Percentiles rank a stretch among this genome's conserved stretches.
Conservation (phyloP, 2,329 filamentous ascomycete species). For the Arthrobotrys sphaeroides region DNA sequence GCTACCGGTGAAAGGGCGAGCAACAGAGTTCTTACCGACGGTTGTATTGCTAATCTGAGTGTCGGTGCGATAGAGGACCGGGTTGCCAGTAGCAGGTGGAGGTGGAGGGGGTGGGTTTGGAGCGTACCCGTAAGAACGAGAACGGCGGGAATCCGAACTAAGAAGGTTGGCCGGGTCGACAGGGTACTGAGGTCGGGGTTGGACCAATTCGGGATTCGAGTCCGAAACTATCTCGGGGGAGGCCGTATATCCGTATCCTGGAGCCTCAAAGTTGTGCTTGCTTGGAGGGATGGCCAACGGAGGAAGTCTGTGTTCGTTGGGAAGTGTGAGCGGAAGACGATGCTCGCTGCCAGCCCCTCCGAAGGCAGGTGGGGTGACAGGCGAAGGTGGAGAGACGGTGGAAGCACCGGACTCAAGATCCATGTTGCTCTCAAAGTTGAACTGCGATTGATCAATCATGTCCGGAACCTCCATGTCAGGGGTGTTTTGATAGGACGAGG, state of each 20-base stretch:
- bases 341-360: constrained; percentile 14
- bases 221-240: constrained; percentile 36
- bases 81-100: background rate
- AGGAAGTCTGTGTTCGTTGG: constrained; percentile 36
- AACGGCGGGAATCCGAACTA: constrained; percentile 27
- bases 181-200: constrained; percentile 44
- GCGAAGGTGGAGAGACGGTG: constrained; percentile 48
- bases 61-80: constrained; percentile 34
- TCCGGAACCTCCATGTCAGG: constrained; percentile 26
- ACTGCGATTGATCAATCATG: constrained; percentile 26
- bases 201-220: constrained; percentile 47
- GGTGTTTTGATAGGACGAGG: background rate
- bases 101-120: constrained; percentile 8
- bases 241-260: constrained; percentile 31
- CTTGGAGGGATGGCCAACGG: constrained; percentile 26
- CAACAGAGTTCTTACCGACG: constrained; percentile 26
- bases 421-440: constrained; percentile 48
- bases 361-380: constrained; percentile 51
- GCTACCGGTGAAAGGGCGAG: constrained; percentile 6
- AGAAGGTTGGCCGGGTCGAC: constrained; percentile 41
- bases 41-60: constrained; percentile 31
- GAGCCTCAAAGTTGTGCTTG: constrained; percentile 34
- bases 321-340: constrained; percentile 19
- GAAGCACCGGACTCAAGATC: constrained; percentile 49
- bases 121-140: constrained; percentile 15